These are phyloP conservation scores for Epichloe festucae DNA, from an alignment of 2,329 filamentous ascomycete species.

Conservation along the genomic window DNA sequence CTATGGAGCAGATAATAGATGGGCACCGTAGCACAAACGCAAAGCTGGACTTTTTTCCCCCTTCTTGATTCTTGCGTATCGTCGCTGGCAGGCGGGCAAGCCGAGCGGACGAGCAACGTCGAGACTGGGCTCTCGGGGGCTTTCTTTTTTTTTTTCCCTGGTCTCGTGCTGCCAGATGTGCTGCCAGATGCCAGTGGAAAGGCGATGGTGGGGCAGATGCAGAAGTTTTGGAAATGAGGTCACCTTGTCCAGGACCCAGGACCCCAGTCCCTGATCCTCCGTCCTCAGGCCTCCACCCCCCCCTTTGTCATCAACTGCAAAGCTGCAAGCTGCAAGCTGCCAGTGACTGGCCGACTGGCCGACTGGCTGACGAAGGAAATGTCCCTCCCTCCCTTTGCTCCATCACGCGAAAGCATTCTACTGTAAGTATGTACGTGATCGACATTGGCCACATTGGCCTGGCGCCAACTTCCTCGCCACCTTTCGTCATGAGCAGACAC, in stretches of 20 bases:
- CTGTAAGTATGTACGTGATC: no score
- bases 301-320: no score
- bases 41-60: no score
- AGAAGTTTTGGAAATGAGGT: conserved; percentile 1
- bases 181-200: not conserved
- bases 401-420: no score
- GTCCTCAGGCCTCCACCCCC: no score
- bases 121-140: not conserved
- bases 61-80: not conserved
- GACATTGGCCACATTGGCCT: no score
- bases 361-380: no score
- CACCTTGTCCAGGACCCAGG: not conserved
- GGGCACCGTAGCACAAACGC: no score
- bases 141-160: not conserved
- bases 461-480: not conserved
- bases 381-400: no score
- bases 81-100: not conserved
- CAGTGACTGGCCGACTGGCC: no score
- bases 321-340: no score
- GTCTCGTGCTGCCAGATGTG: not conserved
- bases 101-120: not conserved
- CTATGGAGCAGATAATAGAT: no score
- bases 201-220: not conserved
- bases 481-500: not conserved
- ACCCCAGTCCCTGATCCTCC: not conserved